A percentile compares a stretch with the other conserved stretches of the same genome.
These are phyloP conservation scores for Yamadazyma phyllophila DNA, from an alignment of 805 yeast species.

Conservation along the genomic window DNA sequence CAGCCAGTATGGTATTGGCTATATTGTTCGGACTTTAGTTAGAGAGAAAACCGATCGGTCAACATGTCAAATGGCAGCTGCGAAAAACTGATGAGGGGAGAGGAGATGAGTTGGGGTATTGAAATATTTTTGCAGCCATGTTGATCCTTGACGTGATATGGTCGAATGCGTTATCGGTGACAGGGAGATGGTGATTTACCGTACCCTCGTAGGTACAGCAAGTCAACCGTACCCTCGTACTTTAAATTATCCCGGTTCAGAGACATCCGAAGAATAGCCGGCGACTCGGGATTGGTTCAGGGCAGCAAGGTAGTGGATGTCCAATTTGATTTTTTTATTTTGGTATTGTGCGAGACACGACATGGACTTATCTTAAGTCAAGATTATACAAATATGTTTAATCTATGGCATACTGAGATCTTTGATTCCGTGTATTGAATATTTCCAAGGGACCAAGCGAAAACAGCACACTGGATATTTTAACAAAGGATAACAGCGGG, in stretches of 20 bases:
- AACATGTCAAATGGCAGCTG: not conserved
- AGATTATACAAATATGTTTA: too few species aligned
- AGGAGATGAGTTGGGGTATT: not conserved
- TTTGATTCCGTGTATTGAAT: too few species aligned
- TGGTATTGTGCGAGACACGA: too few species aligned
- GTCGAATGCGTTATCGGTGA: not conserved
- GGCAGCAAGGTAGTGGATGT: not conserved
- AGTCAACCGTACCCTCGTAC: slow-evolving; percentile 4
- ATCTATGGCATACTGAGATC: too few species aligned
- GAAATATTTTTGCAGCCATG: slow-evolving; percentile 1
- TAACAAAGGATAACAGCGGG: too few species aligned
- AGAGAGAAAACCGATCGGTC: not conserved
- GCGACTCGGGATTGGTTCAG: not conserved
- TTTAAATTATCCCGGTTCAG: not conserved
- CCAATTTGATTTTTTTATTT: too few species aligned
- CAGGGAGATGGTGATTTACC: not conserved
- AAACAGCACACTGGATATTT: too few species aligned
- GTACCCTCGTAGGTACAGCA: not conserved
- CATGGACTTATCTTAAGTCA: too few species aligned
- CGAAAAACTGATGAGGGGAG: not conserved
- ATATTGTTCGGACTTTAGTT: slow-evolving; percentile 1
- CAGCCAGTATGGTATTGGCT: not conserved
- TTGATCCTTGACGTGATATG: not conserved
- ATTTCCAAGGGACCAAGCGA: too few species aligned
- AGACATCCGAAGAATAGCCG: slow-evolving; percentile 1